Evolutionary conservation across 1,284 basidiomycete species (phyloP).

Genomic region (Malassezia sympodialis): DNA sequence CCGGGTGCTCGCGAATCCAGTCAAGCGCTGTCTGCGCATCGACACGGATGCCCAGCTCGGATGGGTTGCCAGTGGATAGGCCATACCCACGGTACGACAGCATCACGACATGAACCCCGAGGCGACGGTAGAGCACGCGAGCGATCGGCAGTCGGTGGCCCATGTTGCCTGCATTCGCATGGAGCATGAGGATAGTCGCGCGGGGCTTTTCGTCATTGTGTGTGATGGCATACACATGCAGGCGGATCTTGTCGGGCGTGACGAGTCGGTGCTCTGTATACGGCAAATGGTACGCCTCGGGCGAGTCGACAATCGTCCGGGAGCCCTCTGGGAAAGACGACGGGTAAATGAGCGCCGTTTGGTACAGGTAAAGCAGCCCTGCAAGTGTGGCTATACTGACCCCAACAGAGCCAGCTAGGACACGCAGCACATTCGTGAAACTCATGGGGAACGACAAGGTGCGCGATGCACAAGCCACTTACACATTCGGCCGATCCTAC

Average conservation of each 20-base stretch:
- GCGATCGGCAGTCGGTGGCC: slow-evolving; percentile 80
- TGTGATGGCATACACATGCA: slow-evolving; percentile 37
- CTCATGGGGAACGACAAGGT: slow-evolving; percentile 17
- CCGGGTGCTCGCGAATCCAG: slow-evolving; percentile 62
- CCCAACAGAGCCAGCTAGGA: slow-evolving; percentile 27
- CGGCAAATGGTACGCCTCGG: slow-evolving; percentile 37
- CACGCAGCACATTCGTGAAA: slow-evolving; percentile 19
- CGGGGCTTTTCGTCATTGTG: slow-evolving; percentile 24
- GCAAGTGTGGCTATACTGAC: slow-evolving; percentile 34
- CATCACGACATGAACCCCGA: slow-evolving; percentile 81
- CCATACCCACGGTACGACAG: slow-evolving; percentile 85
- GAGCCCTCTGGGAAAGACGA: slow-evolving; percentile 37
- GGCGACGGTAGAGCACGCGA: slow-evolving; percentile 67
- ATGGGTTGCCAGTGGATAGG: slow-evolving; percentile 67
- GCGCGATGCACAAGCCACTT: slow-evolving; percentile 2
- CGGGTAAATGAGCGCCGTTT: slow-evolving; percentile 42
- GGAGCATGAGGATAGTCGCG: slow-evolving; percentile 40
- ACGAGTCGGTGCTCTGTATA: slow-evolving; percentile 32
- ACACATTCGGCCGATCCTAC: background rate
- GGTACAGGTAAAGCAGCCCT: slow-evolving; percentile 41
- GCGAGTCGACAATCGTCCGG: slow-evolving; percentile 33
- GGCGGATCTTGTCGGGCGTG: slow-evolving; percentile 36
- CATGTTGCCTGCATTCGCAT: slow-evolving; percentile 47
- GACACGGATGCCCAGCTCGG: slow-evolving; percentile 65
- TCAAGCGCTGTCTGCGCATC: slow-evolving; percentile 67